These are phyloP conservation scores for Physcomitrium patens DNA, from an alignment of 225 moss, liverwort and hornwort genomes.

Conservation along the genomic window DNA sequence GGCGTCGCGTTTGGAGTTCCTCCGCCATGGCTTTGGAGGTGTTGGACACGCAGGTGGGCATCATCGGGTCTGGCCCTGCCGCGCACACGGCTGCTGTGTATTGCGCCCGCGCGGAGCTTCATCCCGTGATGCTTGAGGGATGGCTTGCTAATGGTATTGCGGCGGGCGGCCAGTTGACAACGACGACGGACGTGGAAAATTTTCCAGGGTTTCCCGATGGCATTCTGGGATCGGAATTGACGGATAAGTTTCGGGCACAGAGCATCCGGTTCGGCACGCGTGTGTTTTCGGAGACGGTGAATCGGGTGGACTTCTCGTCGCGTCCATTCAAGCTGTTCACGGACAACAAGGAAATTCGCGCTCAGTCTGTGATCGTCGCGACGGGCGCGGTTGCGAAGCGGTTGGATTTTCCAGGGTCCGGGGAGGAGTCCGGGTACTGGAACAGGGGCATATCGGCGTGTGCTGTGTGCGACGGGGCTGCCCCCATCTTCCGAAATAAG, in stretches of 20 bases:
- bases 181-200: constrained; percentile 98
- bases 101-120: constrained; percentile 82
- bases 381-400: constrained; percentile 96
- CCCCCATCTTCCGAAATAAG: constrained; percentile 92
- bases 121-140: constrained; percentile 83
- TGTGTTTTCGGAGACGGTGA: constrained; percentile 83
- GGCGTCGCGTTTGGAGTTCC: constrained; percentile 31
- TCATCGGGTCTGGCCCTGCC: constrained; percentile 91
- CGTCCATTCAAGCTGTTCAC: constrained; percentile 78
- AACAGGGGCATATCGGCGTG: constrained; percentile 94
- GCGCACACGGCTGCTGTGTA: constrained; percentile 98
- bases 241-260: constrained; percentile 76
- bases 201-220: constrained; percentile 96
- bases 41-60: constrained; percentile 72
- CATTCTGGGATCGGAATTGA: constrained; percentile 69
- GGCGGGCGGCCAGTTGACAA: constrained; percentile 90
- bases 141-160: constrained; percentile 96
- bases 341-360: constrained; percentile 71
- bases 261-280: constrained; percentile 82
- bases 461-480: constrained; percentile 95
- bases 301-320: constrained; percentile 66
- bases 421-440: constrained; percentile 87
- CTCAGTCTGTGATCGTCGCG: constrained; percentile 80
- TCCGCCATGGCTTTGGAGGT: constrained; percentile 55
- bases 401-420: constrained; percentile 70